These are phyloP conservation scores for Geotrichum cucujoidarum DNA, from an alignment of 1,139 yeast genomes.

Conservation along the genomic window DNA sequence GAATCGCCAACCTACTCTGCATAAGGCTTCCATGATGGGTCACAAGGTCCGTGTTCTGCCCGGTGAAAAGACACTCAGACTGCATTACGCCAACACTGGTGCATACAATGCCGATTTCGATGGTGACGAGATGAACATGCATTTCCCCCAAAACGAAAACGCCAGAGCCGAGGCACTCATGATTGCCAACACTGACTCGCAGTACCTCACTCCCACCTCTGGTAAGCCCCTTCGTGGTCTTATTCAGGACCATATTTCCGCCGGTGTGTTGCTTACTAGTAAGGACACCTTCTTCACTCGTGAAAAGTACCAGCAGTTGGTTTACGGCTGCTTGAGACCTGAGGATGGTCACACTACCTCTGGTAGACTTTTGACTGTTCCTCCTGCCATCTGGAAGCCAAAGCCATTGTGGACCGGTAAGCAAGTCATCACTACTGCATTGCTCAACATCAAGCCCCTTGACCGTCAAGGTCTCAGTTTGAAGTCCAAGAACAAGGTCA, in stretches of 20 bases:
- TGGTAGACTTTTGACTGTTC: slow-evolving; percentile 64
- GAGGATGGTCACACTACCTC: slow-evolving; percentile 94
- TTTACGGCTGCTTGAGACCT: slow-evolving; percentile 92
- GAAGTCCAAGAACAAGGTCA: slow-evolving; percentile 77
- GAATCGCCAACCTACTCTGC: slow-evolving; percentile 99
- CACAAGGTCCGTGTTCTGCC: slow-evolving; percentile 96
- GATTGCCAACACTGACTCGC: slow-evolving; percentile 94
- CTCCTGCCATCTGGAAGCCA: slow-evolving; percentile 88
- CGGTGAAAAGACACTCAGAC: slow-evolving; percentile 91
- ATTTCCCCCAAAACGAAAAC: slow-evolving; percentile 97
- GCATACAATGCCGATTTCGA: slow-evolving; percentile 99
- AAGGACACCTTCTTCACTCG: slow-evolving; percentile 89
- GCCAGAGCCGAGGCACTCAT: slow-evolving; percentile 95
- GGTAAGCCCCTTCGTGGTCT: slow-evolving; percentile 98
- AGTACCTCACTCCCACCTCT: slow-evolving; percentile 95
- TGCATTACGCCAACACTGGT: slow-evolving; percentile 98
- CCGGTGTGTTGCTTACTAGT: slow-evolving; percentile 96
- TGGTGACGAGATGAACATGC: slow-evolving; percentile 99
- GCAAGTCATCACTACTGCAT: slow-evolving; percentile 86
- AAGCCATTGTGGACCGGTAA: slow-evolving; percentile 97
- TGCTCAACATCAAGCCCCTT: slow-evolving; percentile 76
- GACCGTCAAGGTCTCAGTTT: slow-evolving; percentile 89
- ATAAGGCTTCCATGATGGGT: slow-evolving; percentile 99
- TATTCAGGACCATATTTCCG: slow-evolving; percentile 97
- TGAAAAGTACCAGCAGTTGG: slow-evolving; percentile 86